A percentile compares a stretch with the other conserved stretches of the same genome.
phyloP scores from a whole-genome alignment of 371 early-diverging fungal species.

The Mortierella sp. region DNA sequence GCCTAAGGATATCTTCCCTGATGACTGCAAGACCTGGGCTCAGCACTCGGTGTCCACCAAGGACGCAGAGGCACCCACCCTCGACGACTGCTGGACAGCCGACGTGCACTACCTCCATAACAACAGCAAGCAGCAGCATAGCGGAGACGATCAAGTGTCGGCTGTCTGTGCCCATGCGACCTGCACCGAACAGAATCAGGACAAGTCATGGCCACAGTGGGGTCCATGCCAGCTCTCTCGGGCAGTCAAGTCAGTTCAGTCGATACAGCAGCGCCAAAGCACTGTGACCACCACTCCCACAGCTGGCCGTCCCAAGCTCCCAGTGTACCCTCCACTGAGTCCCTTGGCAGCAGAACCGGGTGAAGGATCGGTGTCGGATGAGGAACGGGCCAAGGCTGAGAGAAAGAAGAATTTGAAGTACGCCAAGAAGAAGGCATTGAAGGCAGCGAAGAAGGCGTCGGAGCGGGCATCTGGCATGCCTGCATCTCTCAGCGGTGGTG shows the following conservation, averaged over 20 bases:
- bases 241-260: neutral
- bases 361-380: neutral
- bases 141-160: neutral
- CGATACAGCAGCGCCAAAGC: neutral
- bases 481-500: neutral
- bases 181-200: neutral
- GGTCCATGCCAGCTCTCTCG: neutral
- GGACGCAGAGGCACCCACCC: neutral
- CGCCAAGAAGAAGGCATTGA: conserved; percentile 1
- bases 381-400: neutral
- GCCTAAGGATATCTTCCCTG: neutral
- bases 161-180: no score
- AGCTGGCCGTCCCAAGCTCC: neutral
- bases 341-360: neutral
- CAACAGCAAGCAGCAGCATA: neutral
- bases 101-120: neutral
- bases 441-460: neutral
- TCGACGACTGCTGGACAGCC: neutral
- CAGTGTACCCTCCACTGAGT: neutral
- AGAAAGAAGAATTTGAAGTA: conserved; percentile 6
- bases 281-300: neutral
- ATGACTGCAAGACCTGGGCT: neutral
- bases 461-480: neutral
- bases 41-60: neutral
- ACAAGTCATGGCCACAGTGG: neutral